Evolutionary conservation across 1,284 basidiomycete species (phyloP).

Genomic region (Cryptococcus sp.): DNA sequence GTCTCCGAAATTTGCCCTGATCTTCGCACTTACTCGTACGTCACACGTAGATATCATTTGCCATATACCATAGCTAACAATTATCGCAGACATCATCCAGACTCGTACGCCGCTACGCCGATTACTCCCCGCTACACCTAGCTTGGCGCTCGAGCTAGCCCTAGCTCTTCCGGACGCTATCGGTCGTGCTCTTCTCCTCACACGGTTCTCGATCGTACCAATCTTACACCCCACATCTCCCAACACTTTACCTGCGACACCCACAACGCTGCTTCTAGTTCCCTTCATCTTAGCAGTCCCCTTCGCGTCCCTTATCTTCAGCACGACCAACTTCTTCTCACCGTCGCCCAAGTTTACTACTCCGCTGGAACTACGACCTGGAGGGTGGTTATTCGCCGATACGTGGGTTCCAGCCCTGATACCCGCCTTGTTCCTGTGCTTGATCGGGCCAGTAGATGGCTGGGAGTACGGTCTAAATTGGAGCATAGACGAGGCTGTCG

Average conservation of each 20-base stretch:
- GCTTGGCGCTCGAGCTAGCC: slow-evolving; percentile 36
- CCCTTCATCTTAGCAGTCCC: slow-evolving; percentile 51
- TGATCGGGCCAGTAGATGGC: slow-evolving; percentile 45
- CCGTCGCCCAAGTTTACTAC: slow-evolving; percentile 34
- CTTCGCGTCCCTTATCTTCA: slow-evolving; percentile 45
- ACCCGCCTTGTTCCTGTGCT: slow-evolving; percentile 37
- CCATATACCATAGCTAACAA: background rate
- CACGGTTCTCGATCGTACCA: slow-evolving; percentile 46
- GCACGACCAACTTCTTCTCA: slow-evolving; percentile 43
- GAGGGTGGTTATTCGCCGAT: slow-evolving; percentile 49
- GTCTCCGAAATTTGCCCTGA: slow-evolving; percentile 40
- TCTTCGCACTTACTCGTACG: slow-evolving; percentile 41
- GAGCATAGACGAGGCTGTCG: slow-evolving; percentile 36
- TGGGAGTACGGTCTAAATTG: slow-evolving; percentile 34
- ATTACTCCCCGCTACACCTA: slow-evolving; percentile 39
- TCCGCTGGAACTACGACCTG: slow-evolving; percentile 42
- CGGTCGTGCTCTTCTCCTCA: slow-evolving; percentile 50
- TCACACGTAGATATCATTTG: slow-evolving; percentile 1
- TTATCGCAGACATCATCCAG: slow-evolving; percentile 37
- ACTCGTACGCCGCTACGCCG: slow-evolving; percentile 42
- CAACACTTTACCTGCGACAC: slow-evolving; percentile 35
- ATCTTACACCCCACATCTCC: slow-evolving; percentile 26
- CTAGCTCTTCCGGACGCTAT: slow-evolving; percentile 47
- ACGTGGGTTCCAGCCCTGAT: slow-evolving; percentile 45
- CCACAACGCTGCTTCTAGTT: slow-evolving; percentile 42